Evolutionary conservation across 176 grass and related monocot species (phyloP).

Genomic region (Secale cereale): DNA sequence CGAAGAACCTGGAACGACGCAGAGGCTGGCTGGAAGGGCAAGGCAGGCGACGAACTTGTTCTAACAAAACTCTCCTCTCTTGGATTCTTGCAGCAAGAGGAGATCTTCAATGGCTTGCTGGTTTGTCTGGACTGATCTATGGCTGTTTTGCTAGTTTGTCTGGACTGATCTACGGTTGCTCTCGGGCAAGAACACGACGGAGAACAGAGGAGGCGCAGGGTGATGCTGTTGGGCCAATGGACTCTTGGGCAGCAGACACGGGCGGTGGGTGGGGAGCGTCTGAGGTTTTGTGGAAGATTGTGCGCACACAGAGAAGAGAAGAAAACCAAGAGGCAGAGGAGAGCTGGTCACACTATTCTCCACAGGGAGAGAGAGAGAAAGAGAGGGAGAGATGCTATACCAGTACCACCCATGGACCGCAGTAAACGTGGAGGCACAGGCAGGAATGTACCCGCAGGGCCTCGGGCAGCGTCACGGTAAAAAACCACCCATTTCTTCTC

Average conservation of each 20-base stretch:
- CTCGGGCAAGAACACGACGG: neutral
- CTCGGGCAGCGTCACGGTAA: constrained; percentile 11
- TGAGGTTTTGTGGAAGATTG: neutral
- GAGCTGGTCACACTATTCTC: constrained; percentile 18
- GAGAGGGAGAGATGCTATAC: neutral
- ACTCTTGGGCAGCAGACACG: neutral
- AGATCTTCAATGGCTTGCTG: constrained; percentile 5
- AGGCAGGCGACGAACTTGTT: neutral
- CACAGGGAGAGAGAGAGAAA: neutral
- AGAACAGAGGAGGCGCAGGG: neutral
- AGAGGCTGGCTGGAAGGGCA: neutral
- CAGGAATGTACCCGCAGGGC: constrained; percentile 3
- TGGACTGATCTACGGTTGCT: neutral
- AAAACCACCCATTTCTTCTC: neutral
- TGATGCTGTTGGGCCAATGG: neutral
- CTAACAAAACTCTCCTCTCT: neutral
- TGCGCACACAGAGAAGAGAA: neutral
- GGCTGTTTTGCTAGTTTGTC: neutral
- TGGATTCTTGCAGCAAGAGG: neutral
- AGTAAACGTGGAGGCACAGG: neutral
- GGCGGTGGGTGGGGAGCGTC: neutral
- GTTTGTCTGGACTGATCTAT: neutral
- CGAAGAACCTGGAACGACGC: neutral
- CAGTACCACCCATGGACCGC: neutral
- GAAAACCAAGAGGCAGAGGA: constrained; percentile 10